These are phyloP conservation scores for Cenchrus americanus DNA, from an alignment of 176 grass and related monocot species.

Conservation along the genomic window DNA sequence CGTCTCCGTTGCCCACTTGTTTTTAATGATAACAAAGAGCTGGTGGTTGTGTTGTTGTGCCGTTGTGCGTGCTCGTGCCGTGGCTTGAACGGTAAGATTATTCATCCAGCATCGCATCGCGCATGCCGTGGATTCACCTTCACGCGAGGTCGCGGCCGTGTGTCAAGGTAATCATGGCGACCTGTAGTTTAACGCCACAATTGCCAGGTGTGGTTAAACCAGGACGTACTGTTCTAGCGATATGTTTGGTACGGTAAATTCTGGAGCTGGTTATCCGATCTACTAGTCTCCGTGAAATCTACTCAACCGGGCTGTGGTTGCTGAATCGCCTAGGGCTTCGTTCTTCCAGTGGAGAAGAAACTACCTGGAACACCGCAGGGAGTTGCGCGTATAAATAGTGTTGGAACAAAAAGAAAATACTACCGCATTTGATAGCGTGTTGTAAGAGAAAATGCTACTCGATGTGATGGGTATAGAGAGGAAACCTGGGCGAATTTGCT, in stretches of 20 bases:
- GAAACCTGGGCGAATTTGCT: no score
- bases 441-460: not conserved
- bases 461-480: no score
- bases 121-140: constrained; percentile 1
- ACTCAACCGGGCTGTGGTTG: not conserved
- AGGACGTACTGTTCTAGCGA: not conserved
- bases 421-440: not conserved
- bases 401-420: not conserved
- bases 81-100: not conserved
- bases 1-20: no score
- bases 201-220: not conserved
- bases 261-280: not conserved
- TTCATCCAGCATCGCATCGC: not conserved
- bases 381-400: no score
- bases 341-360: not conserved
- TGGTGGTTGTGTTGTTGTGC: not conserved
- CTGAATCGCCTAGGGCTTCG: not conserved
- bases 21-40: not conserved
- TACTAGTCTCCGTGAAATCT: not conserved
- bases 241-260: not conserved
- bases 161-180: not conserved
- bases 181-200: not conserved
- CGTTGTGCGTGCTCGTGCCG: not conserved
- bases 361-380: not conserved
- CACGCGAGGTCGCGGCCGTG: not conserved